Conservation (phyloP, 2,329 filamentous ascomycete species). For the Aspergillus persii region DNA sequence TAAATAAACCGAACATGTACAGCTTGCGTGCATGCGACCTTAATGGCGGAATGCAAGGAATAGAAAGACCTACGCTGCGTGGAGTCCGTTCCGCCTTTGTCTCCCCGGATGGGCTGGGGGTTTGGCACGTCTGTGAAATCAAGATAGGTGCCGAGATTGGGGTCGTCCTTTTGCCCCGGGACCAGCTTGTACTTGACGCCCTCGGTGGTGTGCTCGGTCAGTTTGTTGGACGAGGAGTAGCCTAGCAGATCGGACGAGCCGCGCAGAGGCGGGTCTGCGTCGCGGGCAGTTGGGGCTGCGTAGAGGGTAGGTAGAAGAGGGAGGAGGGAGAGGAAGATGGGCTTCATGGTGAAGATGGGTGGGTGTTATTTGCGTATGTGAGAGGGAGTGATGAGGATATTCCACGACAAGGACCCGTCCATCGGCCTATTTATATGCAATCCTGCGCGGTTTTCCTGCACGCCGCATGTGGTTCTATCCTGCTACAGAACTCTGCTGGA, state of each 20-base stretch:
- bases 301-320: constrained; percentile 4
- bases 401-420: background rate
- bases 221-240: constrained; percentile 37
- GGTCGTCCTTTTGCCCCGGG: constrained; percentile 51
- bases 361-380: no score
- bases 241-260: constrained; percentile 36
- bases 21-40: no score
- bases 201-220: constrained; percentile 37
- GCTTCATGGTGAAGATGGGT: constrained; percentile 10
- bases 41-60: background rate
- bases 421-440: background rate
- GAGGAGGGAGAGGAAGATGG: constrained; percentile 6
- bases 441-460: background rate
- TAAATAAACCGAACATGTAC: no score
- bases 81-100: constrained; percentile 50
- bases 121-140: constrained; percentile 53
- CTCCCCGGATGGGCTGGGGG: constrained; percentile 57
- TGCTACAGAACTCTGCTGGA: background rate
- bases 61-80: constrained; percentile 44
- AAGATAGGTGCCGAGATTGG: constrained; percentile 52
- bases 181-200: constrained; percentile 44
- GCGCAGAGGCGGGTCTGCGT: constrained; percentile 26
- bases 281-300: constrained; percentile 12
- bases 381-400: no score
- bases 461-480: background rate